phyloP scores from a whole-genome alignment of 352 stramenopile species.

The Pythium pyrilobum region DNA sequence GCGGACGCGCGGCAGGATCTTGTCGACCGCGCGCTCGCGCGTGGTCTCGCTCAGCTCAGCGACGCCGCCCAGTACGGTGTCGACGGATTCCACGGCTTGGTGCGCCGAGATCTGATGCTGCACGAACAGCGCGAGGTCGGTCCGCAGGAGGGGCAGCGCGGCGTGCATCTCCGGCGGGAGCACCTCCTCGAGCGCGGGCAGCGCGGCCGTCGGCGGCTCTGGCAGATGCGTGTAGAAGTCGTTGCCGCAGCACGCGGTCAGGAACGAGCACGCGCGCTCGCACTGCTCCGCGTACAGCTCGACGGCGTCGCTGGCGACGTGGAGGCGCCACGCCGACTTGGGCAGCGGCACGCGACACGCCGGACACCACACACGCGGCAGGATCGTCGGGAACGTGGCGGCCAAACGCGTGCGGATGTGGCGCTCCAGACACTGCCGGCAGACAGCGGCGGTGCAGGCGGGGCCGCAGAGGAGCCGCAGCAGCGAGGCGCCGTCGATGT shows the following conservation, averaged over 20 bases:
- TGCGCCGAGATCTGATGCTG: not conserved
- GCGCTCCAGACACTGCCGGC: not conserved
- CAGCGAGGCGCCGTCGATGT: not conserved
- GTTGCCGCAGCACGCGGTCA: conserved; percentile 27
- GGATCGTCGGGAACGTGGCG: conserved; percentile 10
- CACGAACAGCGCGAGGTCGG: not conserved
- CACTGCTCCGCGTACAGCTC: conserved; percentile 1
- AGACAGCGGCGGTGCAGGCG: not conserved
- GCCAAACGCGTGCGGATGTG: not conserved
- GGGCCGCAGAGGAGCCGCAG: not conserved
- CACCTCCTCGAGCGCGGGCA: not conserved
- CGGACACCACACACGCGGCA: conserved; percentile 27
- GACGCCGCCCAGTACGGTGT: not conserved
- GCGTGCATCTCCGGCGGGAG: too few species aligned
- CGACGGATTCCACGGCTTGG: not conserved
- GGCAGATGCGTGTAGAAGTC: conserved; percentile 33
- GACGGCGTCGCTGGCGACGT: conserved; percentile 1
- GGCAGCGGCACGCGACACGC: conserved; percentile 19
- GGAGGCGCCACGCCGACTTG: conserved; percentile 14
- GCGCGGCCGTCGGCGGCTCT: conserved; percentile 2
- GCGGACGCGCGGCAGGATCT: conserved; percentile 16
- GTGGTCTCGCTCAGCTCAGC: not conserved
- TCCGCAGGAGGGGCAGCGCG: too few species aligned
- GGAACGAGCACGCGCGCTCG: conserved; percentile 19
- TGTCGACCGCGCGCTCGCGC: not conserved